Evolutionary conservation across 768 basidiomycete genomes (phyloP).

Genomic region (Lactarius trivialis): DNA sequence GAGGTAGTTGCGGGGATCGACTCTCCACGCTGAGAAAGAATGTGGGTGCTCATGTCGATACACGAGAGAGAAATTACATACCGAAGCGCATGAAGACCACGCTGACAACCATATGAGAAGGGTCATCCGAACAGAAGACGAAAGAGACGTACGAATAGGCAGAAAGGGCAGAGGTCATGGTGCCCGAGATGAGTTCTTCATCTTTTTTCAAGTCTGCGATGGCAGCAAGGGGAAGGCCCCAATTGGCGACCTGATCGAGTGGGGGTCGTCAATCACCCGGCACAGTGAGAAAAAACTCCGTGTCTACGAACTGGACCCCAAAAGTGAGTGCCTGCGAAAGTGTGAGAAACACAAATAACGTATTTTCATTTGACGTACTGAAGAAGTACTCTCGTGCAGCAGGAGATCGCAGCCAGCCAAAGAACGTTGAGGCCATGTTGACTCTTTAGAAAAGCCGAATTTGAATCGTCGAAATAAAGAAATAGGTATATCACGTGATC

Average conservation of each 20-base stretch:
- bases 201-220: slow-evolving; percentile 86
- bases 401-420: slow-evolving; percentile 86
- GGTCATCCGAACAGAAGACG: neutral
- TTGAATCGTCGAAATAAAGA: neutral
- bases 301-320: slow-evolving; percentile 88
- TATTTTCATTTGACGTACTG: slow-evolving; percentile 48
- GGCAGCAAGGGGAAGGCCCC: slow-evolving; percentile 94
- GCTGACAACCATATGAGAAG: slow-evolving; percentile 28
- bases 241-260: slow-evolving; percentile 82
- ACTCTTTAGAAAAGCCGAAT: neutral
- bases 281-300: slow-evolving; percentile 2
- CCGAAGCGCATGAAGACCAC: slow-evolving; percentile 95
- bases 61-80: slow-evolving; percentile 28
- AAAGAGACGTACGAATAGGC: slow-evolving; percentile 77
- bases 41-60: neutral
- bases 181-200: slow-evolving; percentile 94
- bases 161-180: slow-evolving; percentile 89
- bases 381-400: slow-evolving; percentile 93
- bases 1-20: slow-evolving; percentile 93
- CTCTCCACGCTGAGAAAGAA: slow-evolving; percentile 70
- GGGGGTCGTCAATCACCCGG: slow-evolving; percentile 4
- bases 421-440: slow-evolving; percentile 75
- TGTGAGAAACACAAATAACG: slow-evolving; percentile 22
- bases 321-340: slow-evolving; percentile 79
- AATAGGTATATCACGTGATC: neutral